phyloP scores from a whole-genome alignment of 129 eudicot species.

The Ambrosia trifida region DNA sequence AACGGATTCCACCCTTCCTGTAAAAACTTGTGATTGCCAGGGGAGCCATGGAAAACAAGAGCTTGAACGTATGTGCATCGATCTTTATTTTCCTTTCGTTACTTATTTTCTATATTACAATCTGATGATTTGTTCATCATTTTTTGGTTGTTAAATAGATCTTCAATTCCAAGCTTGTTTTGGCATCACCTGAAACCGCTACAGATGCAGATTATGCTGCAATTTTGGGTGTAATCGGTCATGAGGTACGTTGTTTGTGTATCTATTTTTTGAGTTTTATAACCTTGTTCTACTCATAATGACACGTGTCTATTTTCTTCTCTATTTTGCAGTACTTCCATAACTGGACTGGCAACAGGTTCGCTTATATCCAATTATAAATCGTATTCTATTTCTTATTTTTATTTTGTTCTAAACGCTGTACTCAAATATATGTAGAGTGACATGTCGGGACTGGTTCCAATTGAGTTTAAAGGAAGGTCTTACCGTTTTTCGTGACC shows the following conservation, averaged over 20 bases:
- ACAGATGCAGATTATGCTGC: conserved; percentile 97
- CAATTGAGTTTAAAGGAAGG: conserved; percentile 98
- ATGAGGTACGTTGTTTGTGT: conserved; percentile 61
- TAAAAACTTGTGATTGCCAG: conserved; percentile 44
- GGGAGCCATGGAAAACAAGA: conserved; percentile 99
- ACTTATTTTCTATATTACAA: background rate
- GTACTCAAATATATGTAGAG: conserved; percentile 45
- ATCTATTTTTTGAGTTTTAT: background rate
- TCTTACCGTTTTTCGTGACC: conserved; percentile 98
- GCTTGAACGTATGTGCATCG: conserved; percentile 66
- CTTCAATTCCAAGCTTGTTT: conserved; percentile 89
- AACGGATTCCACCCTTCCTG: background rate
- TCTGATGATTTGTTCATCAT: background rate
- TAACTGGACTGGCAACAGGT: conserved; percentile 99
- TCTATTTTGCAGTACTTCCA: conserved; percentile 79
- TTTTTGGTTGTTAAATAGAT: conserved; percentile 43
- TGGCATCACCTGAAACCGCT: conserved; percentile 99
- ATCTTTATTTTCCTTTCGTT: background rate
- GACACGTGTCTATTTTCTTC: conserved; percentile 8
- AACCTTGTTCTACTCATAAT: background rate
- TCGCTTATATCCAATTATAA: conserved; percentile 15
- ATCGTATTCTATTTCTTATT: background rate
- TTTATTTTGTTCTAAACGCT: background rate
- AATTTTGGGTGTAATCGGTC: conserved; percentile 95
- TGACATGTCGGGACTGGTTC: conserved; percentile 99